Conservation (phyloP, 352 stramenopile genomes). For the Phytophthora citrophthora region DNA sequence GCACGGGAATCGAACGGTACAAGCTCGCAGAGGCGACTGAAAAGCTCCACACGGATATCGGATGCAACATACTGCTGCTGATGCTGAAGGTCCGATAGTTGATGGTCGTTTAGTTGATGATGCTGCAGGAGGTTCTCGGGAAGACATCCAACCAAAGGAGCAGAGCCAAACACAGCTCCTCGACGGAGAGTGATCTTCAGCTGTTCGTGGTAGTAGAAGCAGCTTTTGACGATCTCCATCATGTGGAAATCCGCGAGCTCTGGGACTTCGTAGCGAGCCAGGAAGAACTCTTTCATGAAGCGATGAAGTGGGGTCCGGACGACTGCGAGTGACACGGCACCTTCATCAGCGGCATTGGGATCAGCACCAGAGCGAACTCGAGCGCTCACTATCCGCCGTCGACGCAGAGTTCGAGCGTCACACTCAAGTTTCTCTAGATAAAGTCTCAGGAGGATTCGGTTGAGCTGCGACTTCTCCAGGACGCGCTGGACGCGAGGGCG, state of each 20-base stretch:
- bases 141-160: conserved; percentile 16
- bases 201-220: conserved; percentile 59
- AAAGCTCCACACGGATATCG: conserved; percentile 60
- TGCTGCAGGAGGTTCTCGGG: conserved; percentile 26
- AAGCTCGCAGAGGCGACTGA: conserved; percentile 63
- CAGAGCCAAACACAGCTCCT: conserved; percentile 16
- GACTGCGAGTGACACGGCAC: conserved; percentile 1
- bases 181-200: conserved; percentile 23
- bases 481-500: conserved; percentile 60
- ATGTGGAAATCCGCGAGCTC: conserved; percentile 71
- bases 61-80: conserved; percentile 33
- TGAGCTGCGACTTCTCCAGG: conserved; percentile 55
- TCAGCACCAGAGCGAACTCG: conserved; percentile 1
- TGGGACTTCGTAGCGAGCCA: conserved; percentile 59
- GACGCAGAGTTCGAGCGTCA: conserved; percentile 41
- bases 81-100: conserved; percentile 12
- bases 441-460: conserved; percentile 47
- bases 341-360: not conserved
- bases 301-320: conserved; percentile 40
- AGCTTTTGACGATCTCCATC: conserved; percentile 74
- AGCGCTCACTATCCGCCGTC: conserved; percentile 23
- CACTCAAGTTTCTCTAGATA: conserved; percentile 66
- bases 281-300: conserved; percentile 69
- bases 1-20: conserved; percentile 44
- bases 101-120: conserved; percentile 14